phyloP scores from a whole-genome alignment of 2,329 filamentous ascomycete species.

The Fusarium hainanense region DNA sequence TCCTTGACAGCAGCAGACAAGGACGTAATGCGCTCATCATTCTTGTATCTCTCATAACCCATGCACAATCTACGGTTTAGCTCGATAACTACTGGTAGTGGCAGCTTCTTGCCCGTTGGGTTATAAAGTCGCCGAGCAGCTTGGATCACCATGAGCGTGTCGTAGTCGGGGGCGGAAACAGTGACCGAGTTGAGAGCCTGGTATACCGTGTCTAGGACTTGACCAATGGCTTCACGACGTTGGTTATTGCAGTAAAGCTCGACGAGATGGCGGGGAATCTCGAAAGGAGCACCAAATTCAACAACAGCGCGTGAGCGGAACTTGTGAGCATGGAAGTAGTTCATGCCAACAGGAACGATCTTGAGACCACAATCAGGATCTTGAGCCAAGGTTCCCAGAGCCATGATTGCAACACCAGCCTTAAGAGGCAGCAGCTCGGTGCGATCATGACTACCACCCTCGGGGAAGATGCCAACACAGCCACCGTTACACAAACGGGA shows the following conservation, averaged over 20 bases:
- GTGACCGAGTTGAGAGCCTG: conserved; percentile 88
- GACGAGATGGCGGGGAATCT: conserved; percentile 84
- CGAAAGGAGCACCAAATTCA: conserved; percentile 91
- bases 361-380: conserved; percentile 89
- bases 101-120: conserved; percentile 91
- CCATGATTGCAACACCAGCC: conserved; percentile 98
- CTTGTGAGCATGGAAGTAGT: conserved; percentile 99
- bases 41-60: conserved; percentile 92
- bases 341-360: conserved; percentile 98
- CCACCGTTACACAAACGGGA: conserved; percentile 82
- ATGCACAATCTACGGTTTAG: conserved; percentile 90
- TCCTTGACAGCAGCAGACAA: conserved; percentile 80
- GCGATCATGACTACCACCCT: conserved; percentile 95
- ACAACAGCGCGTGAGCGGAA: conserved; percentile 96
- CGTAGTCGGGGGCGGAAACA: conserved; percentile 91
- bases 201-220: conserved; percentile 87
- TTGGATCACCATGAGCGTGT: conserved; percentile 97
- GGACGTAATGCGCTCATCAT: conserved; percentile 83
- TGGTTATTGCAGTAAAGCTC: conserved; percentile 86
- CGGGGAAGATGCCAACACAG: conserved; percentile 95
- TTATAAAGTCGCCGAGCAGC: conserved; percentile 94
- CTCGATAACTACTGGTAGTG: conserved; percentile 91
- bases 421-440: conserved; percentile 92
- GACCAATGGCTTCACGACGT: conserved; percentile 85
- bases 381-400: conserved; percentile 86